Base-by-base conservation (phyloP, 164 flowering plant species). In the Berberis vulgaris region DNA sequence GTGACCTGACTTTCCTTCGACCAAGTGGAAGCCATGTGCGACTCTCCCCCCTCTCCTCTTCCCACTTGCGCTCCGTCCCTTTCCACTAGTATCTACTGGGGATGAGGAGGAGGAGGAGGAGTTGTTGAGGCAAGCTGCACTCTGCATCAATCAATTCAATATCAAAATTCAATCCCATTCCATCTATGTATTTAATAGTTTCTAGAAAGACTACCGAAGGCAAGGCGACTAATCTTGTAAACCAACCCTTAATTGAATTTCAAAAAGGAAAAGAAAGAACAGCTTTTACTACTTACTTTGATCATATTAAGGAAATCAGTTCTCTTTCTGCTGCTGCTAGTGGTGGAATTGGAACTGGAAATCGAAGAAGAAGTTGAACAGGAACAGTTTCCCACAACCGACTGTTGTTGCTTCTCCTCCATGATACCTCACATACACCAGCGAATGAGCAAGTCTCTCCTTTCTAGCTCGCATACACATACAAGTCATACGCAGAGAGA, bases 1-100 rank as follows among this genome's bases (percentile, higher is more conserved):
- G 79, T 89, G 96, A 76, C 79, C 86, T 13, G 96, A 93, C 69
- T 82, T 89, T 60, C 96, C 96, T 75, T 89, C 87, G 41, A 85
- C 84, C 26, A 89, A 78, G 70, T 79, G 79, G 71, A 78, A 89
- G n/a, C 96, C 96, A 78, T 79, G 87, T 76, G 80, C 84, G 63
- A 72, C 66, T 42, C 78, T 63, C 43, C 83, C 41, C 40, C 73
- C 63, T 75, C 77, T 53, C 67, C 67, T 78, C 84, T 82, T 71
- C 26, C 26, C 26, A 26, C 26, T 26, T 26, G 26, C 26, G 79
- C 84, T 82, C 74, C 82, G 75, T 50, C 93, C 91, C 72, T 85
- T 85, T 40, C 96, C 96, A 42, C 84, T 26, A 26, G 26, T 71
- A 71, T 8, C 12, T 2, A 0, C n/a, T 9, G 60, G 41, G 40